Evolutionary conservation across 202 grass and related monocot species (phyloP).

Genomic region (Hordeum pubiflorum): DNA sequence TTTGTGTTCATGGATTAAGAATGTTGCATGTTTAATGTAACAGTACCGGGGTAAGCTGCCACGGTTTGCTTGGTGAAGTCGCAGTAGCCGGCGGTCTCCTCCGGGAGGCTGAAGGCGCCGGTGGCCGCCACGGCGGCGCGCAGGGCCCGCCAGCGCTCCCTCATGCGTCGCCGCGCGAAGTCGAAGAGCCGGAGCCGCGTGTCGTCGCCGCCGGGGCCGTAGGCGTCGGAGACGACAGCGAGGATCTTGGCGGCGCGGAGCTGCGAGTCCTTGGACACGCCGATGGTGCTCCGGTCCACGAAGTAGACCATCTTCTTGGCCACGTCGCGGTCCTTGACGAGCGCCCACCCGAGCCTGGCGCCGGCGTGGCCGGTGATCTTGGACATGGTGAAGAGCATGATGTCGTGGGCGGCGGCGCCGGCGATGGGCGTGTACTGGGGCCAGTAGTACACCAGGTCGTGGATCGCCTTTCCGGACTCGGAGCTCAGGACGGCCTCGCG

Average conservation of each 20-base stretch:
- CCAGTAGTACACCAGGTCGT: constrained; percentile 87
- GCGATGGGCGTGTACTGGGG: constrained; percentile 81
- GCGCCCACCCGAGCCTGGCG: constrained; percentile 64
- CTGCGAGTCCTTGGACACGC: constrained; percentile 76
- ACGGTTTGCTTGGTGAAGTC: constrained; percentile 31
- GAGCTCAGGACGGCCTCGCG: constrained; percentile 53
- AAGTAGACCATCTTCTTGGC: constrained; percentile 62
- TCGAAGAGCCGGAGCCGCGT: constrained; percentile 34
- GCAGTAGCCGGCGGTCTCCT: constrained; percentile 27
- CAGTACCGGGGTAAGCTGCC: constrained; percentile 36
- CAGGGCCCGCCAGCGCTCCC: constrained; percentile 39
- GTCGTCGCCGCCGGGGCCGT: neutral
- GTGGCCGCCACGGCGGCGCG: constrained; percentile 28
- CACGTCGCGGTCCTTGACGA: constrained; percentile 50
- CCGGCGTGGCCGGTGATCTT: constrained; percentile 73
- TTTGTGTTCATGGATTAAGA: neutral
- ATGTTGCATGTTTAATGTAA: neutral
- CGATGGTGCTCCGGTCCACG: constrained; percentile 58
- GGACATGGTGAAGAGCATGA: constrained; percentile 74
- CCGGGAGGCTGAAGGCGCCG: constrained; percentile 45
- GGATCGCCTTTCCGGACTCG: constrained; percentile 34
- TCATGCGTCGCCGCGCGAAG: constrained; percentile 38
- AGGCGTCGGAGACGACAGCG: constrained; percentile 34
- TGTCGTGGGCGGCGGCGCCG: constrained; percentile 27
- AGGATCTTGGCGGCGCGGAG: constrained; percentile 63